Conservation (phyloP, 2,329 filamentous ascomycete species). For the Botryotinia narcissicola region DNA sequence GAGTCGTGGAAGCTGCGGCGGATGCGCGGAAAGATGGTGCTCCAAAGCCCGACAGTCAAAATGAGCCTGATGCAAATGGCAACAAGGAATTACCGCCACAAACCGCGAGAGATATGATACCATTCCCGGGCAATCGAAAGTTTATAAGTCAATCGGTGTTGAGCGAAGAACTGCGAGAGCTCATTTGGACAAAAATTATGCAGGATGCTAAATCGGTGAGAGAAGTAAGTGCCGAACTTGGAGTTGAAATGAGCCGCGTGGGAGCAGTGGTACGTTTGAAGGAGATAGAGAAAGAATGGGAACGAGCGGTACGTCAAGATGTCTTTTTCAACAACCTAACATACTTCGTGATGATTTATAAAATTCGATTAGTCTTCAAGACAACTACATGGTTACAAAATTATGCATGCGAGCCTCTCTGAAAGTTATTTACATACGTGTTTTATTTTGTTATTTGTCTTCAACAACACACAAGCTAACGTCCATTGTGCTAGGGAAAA, state of each 20-base stretch:
- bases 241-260: constrained; percentile 67
- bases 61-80: constrained; percentile 6
- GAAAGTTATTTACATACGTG: constrained; percentile 43
- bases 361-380: constrained; percentile 99
- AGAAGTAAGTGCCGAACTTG: constrained; percentile 60
- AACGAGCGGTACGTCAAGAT: constrained; percentile 55
- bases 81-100: constrained; percentile 30
- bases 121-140: constrained; percentile 60
- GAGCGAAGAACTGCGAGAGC: constrained; percentile 61
- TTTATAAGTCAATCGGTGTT: constrained; percentile 63
- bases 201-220: constrained; percentile 55
- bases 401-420: constrained; percentile 74
- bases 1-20: constrained; percentile 25
- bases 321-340: constrained; percentile 29
- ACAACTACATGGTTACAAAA: constrained; percentile 86
- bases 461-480: constrained; percentile 27
- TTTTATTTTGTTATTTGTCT: constrained; percentile 23
- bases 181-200: constrained; percentile 60
- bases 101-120: constrained; percentile 37
- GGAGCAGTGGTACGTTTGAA: constrained; percentile 68
- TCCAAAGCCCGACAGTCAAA: constrained; percentile 9
- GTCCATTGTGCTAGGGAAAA: constrained; percentile 59
- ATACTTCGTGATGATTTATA: constrained; percentile 63
- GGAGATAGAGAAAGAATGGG: constrained; percentile 66
- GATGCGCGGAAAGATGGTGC: constrained; percentile 7